Percentiles rank a stretch among this genome's conserved stretches.
These are phyloP conservation scores for Euphorbia lathyris DNA, from an alignment of 345 rosid species.

Conservation along the genomic window DNA sequence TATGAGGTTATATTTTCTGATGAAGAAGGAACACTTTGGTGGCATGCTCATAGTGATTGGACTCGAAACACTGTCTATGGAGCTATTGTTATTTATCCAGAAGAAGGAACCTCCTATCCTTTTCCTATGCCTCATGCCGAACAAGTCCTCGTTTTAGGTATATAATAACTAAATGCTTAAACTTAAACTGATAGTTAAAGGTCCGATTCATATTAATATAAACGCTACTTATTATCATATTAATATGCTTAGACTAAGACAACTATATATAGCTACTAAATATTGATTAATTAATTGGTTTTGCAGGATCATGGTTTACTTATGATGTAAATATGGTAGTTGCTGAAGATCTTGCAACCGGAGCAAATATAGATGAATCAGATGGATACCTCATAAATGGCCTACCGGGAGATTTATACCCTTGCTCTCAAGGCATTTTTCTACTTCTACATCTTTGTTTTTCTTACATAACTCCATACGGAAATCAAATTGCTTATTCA, in stretches of 20 bases:
- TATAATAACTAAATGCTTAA: no score
- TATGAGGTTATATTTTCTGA: slow-evolving; percentile 22
- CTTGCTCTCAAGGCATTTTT: slow-evolving; percentile 26
- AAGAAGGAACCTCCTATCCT: neutral
- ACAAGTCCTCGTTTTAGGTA: neutral
- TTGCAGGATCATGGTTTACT: slow-evolving; percentile 34
- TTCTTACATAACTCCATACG: no score
- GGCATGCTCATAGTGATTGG: neutral
- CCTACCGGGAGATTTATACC: slow-evolving; percentile 35
- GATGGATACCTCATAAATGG: slow-evolving; percentile 41
- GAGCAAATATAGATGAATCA: slow-evolving; percentile 39
- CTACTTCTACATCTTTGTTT: neutral
- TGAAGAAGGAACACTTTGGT: slow-evolving; percentile 23
- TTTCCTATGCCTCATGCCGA: neutral
- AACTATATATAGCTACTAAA: no score
- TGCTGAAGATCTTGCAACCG: slow-evolving; percentile 12
- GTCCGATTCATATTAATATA: no score
- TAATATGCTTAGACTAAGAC: no score
- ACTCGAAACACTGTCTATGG: neutral
- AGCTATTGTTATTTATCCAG: neutral
- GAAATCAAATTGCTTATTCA: no score
- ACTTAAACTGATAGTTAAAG: no score
- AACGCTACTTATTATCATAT: no score
- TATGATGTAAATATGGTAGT: slow-evolving; percentile 31
- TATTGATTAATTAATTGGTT: neutral